Base-by-base conservation (phyloP, 768 basidiomycete species). In the Rhizopogon salebrosus region DNA sequence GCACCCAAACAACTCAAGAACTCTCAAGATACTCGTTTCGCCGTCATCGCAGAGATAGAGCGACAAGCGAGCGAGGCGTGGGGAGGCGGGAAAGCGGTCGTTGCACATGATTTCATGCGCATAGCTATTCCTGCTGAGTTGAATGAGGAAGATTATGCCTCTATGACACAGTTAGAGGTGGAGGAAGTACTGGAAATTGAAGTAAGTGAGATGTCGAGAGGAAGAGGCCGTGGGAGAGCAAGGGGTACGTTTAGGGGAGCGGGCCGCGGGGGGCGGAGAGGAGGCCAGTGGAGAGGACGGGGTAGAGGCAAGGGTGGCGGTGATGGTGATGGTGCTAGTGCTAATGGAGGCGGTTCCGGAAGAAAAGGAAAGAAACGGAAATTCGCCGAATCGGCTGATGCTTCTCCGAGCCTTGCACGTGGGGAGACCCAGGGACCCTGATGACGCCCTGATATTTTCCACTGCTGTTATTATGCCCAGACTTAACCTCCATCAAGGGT, bases 1-100 rank as follows among this genome's bases (percentile, higher is more conserved):
- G 75, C 77, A 3, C 78, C 83, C 22, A 67, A 73, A 18, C 55
- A 69, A 63, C 39, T 58, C 57, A 57, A 74, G 29, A 48, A 53
- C n/a, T 29, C 38, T 8, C 48, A 72, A 45, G 59, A 66, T 51
- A 54, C 60, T 29, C 74, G 76, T n/a, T 55, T 68, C 52, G 69
- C 68, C n/a, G 68, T 84, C 37, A 78, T 85, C 38, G 65, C 70
- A 14, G 85, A 87, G 60, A 80, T 87, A 38, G 80, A 82, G 61
- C 64, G 75, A 14, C 82, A 85, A 59, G 85, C 83, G n/a, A 82
- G 72, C 37, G 71, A 72, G 56, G 76, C 80, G 6, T 87, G 85
- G 83, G 77, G 66, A 20, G 63, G 71, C 52, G 71, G 68, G n/a
- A 56, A 56, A 13, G 83, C 78, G 0, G 64, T 71, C 13, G 82